Evolutionary conservation across 2,329 filamentous ascomycete genomes (phyloP).

Genomic region (Claviceps spartinae): DNA sequence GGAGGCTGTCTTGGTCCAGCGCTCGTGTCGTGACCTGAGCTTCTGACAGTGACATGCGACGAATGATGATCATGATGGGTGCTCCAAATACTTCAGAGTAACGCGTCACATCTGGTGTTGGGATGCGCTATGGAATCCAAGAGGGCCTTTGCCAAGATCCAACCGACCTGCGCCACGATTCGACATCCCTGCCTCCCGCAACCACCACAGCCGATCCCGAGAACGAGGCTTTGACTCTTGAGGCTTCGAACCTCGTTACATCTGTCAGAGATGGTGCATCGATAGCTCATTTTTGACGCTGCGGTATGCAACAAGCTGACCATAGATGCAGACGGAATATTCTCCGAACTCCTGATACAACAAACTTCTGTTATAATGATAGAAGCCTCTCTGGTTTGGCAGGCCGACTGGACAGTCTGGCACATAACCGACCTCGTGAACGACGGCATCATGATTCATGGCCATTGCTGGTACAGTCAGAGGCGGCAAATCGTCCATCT

Average conservation of each 20-base stretch:
- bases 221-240: not conserved
- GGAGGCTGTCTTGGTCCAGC: too few relatives aligned
- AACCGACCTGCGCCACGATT: constrained; percentile 4
- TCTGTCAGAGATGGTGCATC: not conserved
- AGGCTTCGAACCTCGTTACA: not conserved
- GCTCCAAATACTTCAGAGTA: not conserved
- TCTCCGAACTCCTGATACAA: too few relatives aligned
- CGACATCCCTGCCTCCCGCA: not conserved
- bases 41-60: not conserved
- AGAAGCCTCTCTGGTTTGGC: not conserved
- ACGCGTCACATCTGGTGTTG: not conserved
- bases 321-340: too few relatives aligned
- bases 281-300: too few relatives aligned
- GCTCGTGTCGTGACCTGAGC: not conserved
- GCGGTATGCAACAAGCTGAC: too few relatives aligned
- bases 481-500: not conserved
- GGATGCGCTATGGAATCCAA: not conserved
- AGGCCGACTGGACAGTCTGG: not conserved
- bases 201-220: too few relatives aligned
- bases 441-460: not conserved
- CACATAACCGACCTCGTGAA: not conserved
- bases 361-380: too few relatives aligned
- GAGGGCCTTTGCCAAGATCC: constrained; percentile 2
- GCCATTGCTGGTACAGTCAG: too few relatives aligned
- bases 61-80: not conserved